Evolutionary conservation across 805 yeast genomes (phyloP), one percentile per base, ranked within the genome.

Genomic region (Candida taoyuanica): DNA sequence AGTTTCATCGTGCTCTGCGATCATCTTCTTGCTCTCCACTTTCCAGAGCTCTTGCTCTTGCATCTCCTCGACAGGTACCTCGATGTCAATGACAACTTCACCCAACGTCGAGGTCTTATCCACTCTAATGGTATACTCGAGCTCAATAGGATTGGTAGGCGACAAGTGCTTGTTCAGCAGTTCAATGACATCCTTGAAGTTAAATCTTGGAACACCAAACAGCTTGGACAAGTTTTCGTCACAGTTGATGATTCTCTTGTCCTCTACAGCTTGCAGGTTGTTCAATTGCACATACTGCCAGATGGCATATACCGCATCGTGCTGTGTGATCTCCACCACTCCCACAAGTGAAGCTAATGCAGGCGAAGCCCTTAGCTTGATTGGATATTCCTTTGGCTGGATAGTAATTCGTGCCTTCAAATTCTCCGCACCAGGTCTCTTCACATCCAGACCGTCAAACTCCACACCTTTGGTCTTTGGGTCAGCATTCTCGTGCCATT

Each of bases 401-500:
- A 93, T 71, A 5, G 87, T 84, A 39, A 93, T 79, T 39, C 76
- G 76, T 34, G 85, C 76, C 31, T 74, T 70, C 34, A 89, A 65
- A 40, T 79, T 79, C 41, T 70, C 71, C 17, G 68, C 63, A 3
- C 98, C 98, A 14, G 73, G 66, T 52, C 98, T 76, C 53, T 83
- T 83, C 39, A 93, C 75, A 56, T 89, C 97, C 40, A 93, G 63
- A 1, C 95, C 97, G 60, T 93, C 98, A 58, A 91, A 91, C 37
- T 78, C 76, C 0, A 72, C 73, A 14, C 42, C 36, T 13, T 67
- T 58, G 40, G 61, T 56, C 28, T 61, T 60, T 5, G 70, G 62
- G 42, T 79, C 82, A 3, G 38, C 40, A 15, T 47, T 44, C 48
- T 82, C 89, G 60, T 88, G 89, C 98, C 98, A 93, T 60, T 93